Evolutionary conservation across 2,329 filamentous ascomycete species (phyloP), one percentile per base, ranked within the genome.

Genomic region (Fonsecaea pugnacius): DNA sequence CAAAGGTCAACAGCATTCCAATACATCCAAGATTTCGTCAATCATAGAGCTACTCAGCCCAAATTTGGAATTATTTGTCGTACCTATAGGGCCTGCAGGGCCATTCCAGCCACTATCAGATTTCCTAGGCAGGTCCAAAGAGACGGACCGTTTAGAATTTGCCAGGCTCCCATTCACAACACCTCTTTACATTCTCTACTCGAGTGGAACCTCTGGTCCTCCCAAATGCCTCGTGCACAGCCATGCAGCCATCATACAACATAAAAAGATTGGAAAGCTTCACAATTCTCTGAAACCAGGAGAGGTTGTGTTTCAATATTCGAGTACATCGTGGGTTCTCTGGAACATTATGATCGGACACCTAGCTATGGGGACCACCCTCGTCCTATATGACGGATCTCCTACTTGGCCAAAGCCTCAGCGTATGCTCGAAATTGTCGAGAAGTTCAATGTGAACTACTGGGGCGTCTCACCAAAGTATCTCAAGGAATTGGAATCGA

Each of bases 171-270:
- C 76, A 0, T 93, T 92, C 74, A 82, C 87, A 38, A 89, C 92
- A 67, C 91, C 91, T 0, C 89, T 91, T 75, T 78, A 93, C 36
- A 84, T 68, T 30, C 48, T 52, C 7, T 68, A 62, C 61, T 66
- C 64, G 1, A 64, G 60, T 12, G 88, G 89, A 0, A 78, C 86
- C 0, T 67, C 67, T 8, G 65, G 64, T 9, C 50, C 56, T 0
- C 91, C 91, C 16, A 96, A 96, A 72, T 91, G 90, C 63, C 94
- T 96, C 66, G 90, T 93, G 2, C 91, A 96, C 74, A 89, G 86
- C 0, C 74, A 75, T 4, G 76, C 75, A 10, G 75, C 76, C 0
- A 70, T 76, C n/a, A 59, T 77, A 9, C 64, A 78, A 24, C 76
- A 73, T 38, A 75, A 74, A 33, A 88, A 93, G 72, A 91, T 95